Conservation (phyloP, 2,329 filamentous ascomycete species). For the Exophiala bonariae region DNA sequence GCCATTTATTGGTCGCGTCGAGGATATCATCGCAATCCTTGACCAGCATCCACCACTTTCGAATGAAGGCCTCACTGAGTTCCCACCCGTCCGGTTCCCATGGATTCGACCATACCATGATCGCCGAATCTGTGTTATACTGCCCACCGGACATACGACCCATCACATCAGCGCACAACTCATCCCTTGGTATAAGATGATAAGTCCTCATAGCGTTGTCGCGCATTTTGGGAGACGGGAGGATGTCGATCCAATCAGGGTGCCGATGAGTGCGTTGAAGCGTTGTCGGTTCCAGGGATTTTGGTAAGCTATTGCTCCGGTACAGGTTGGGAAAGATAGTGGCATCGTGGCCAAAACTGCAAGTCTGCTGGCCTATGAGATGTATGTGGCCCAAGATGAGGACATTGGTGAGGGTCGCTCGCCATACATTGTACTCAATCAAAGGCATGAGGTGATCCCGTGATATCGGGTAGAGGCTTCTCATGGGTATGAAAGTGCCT, state of each 20-base stretch:
- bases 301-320: neutral
- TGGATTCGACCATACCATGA: conserved; percentile 46
- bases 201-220: conserved; percentile 41
- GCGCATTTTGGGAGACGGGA: conserved; percentile 40
- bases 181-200: conserved; percentile 44
- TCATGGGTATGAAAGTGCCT: neutral
- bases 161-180: conserved; percentile 44
- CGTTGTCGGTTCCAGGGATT: conserved; percentile 33
- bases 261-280: conserved; percentile 43
- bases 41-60: conserved; percentile 29
- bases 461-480: neutral
- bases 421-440: neutral
- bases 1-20: conserved; percentile 26
- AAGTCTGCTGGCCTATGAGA: no score
- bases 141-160: conserved; percentile 48
- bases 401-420: conserved; percentile 1
- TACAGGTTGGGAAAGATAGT: neutral
- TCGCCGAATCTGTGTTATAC: conserved; percentile 43
- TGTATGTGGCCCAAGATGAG: neutral
- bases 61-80: conserved; percentile 42
- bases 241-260: conserved; percentile 44
- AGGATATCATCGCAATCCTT: conserved; percentile 16
- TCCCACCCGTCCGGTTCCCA: conserved; percentile 44
- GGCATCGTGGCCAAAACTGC: no score
- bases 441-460: conserved; percentile 53